These are phyloP conservation scores for Begonia loranthoides DNA, from an alignment of 306 rosid genomes.

Conservation along the genomic window DNA sequence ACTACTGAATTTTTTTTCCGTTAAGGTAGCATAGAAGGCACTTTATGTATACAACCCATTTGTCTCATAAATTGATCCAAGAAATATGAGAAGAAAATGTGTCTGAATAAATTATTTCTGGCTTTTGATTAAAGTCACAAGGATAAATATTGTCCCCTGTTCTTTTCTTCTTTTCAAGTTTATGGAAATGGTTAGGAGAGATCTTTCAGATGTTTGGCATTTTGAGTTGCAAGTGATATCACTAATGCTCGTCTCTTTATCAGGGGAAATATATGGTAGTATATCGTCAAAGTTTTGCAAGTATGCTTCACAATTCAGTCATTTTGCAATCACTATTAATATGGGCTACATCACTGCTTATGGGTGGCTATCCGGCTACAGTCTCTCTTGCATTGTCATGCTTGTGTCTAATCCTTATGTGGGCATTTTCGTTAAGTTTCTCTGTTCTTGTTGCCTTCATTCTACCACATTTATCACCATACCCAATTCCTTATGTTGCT, in stretches of 20 bases:
- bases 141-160: no score
- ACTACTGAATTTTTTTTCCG: no score
- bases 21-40: no score
- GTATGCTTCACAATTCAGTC: constrained; percentile 68
- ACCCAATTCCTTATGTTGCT: constrained; percentile 77
- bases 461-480: constrained; percentile 48
- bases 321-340: constrained; percentile 76
- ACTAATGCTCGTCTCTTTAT: constrained; percentile 12
- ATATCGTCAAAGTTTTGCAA: constrained; percentile 58
- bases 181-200: no score
- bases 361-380: constrained; percentile 85
- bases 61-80: no score
- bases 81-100: no score
- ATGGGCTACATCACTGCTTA: constrained; percentile 64
- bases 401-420: constrained; percentile 54
- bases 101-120: no score
- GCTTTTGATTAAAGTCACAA: no score
- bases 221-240: constrained; percentile 15
- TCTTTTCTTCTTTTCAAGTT: constrained; percentile 8
- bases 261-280: constrained; percentile 90
- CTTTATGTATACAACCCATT: no score
- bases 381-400: constrained; percentile 63
- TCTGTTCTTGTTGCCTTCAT: constrained; percentile 43
- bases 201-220: constrained; percentile 6
- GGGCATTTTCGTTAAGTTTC: constrained; percentile 59